Evolutionary conservation across 2,329 filamentous ascomycete genomes (phyloP).

Genomic region (Tolypocladium cylindrosporum): DNA sequence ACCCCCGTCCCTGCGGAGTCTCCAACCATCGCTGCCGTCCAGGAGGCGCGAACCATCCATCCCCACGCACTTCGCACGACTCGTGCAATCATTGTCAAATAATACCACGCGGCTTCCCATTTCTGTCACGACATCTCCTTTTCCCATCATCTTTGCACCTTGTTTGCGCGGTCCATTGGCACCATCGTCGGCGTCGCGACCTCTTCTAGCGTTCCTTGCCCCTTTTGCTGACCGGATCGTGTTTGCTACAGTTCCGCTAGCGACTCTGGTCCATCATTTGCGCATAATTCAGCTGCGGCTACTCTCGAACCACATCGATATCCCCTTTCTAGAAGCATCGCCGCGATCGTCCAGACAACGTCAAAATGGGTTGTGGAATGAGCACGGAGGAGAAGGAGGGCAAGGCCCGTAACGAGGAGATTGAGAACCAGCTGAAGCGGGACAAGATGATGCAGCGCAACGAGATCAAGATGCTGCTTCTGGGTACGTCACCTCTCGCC

Average conservation of each 20-base stretch:
- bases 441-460: constrained; percentile 99
- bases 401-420: constrained; percentile 99
- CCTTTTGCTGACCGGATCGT: not conserved
- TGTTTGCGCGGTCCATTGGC: not conserved
- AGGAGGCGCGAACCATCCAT: constrained; percentile 1
- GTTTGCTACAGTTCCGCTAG: not conserved
- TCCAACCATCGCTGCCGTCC: not conserved
- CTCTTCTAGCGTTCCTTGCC: not conserved
- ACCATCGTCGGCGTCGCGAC: not conserved
- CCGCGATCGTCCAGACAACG: constrained; percentile 22
- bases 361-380: constrained; percentile 98
- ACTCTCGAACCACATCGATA: constrained; percentile 1
- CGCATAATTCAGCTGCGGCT: not conserved
- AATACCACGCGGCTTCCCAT: not conserved
- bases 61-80: not conserved
- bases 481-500: constrained; percentile 50
- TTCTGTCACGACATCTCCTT: not conserved
- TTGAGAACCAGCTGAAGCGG: constrained; percentile 97
- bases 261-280: not conserved
- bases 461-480: constrained; percentile 99
- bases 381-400: constrained; percentile 99
- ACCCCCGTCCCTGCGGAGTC: not conserved
- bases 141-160: not conserved
- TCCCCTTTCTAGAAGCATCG: not conserved
- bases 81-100: not conserved